Evolutionary conservation across 208 protist genomes (phyloP), one percentile per base, ranked within the genome.

Genomic region (Acanthamoeba sp.): DNA sequence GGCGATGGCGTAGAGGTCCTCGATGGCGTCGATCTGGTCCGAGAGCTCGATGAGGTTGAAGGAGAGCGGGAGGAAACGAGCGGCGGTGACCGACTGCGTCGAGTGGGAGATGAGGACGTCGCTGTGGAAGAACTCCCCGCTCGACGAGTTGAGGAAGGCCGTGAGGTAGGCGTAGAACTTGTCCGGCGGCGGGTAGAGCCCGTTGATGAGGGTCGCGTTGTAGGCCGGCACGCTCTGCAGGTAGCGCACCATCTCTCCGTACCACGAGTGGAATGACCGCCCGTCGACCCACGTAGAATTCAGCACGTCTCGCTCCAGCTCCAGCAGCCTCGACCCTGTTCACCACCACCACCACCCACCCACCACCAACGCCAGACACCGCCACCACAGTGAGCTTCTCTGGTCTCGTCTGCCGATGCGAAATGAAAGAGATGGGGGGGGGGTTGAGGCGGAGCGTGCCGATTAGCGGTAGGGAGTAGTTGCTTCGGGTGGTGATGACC

Each of bases 1-100:
- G 9, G 55, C 24, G 29, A 62, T 55, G 4, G 27, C 36, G 80
- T 89, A 89, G 20, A 89, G 36, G 18, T 34, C 27, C 16, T 89
- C 55, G n/a, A 89, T 89, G 48, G 55, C 80, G 20, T 89, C 80
- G 55, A 89, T 89, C 80, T 89, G 73, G 22, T 89, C 80, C 22
- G 80, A 89, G 7, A 89, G 80, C 48, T 89, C 27, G 55, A 66
- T n/a, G 45, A 89, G 34, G 32, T 89, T 89, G 42, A 89, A 42
- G 16, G 27, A 32, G 9, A 89, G 80, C 16, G 80, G 80, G 45
- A 64, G 55, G 55, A 89, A 89, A n/a, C 80, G 45, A 27, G 45
- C 32, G 55, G 80, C 80, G 16, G 55, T 66, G 55, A 89, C 40
- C 22, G 45, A 62, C 12, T 29, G 38, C 32, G 27, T 64, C 16